Evolutionary conservation across 306 rosid species (phyloP).

Genomic region (Arachis stenosperma): DNA sequence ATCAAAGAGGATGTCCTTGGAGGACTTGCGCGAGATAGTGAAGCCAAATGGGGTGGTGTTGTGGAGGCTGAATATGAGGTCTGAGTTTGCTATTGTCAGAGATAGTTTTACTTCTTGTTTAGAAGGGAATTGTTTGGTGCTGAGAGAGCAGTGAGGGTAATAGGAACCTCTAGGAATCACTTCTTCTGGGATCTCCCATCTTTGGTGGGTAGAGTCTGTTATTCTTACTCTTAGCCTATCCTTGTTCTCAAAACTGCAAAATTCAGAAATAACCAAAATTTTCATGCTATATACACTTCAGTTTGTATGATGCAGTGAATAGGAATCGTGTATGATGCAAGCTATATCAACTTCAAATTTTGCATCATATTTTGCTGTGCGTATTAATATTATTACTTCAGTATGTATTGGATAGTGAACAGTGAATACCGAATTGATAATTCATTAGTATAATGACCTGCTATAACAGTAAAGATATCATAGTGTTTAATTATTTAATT

Average conservation of each 20-base stretch:
- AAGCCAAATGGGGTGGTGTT: conserved; percentile 77
- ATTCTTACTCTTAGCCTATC: conserved; percentile 64
- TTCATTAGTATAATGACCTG: too few relatives aligned
- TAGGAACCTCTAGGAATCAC: conserved; percentile 50
- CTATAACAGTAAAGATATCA: too few relatives aligned
- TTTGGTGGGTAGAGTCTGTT: conserved; percentile 49
- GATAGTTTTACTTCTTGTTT: not conserved
- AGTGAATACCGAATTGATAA: too few relatives aligned
- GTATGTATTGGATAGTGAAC: too few relatives aligned
- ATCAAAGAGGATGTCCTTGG: conserved; percentile 61
- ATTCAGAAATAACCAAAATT: not conserved
- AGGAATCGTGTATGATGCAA: not conserved
- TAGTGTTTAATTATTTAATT: too few relatives aligned
- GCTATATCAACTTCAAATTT: too few relatives aligned
- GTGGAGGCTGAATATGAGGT: conserved; percentile 63
- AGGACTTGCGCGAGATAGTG: conserved; percentile 63
- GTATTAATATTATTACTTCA: too few relatives aligned
- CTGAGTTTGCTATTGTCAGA: conserved; percentile 52
- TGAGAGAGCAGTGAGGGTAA: conserved; percentile 21
- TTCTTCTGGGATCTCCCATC: conserved; percentile 79
- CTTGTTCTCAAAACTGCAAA: conserved; percentile 60
- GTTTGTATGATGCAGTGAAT: not conserved
- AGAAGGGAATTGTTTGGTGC: not conserved
- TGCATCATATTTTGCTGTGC: too few relatives aligned
- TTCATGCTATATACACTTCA: not conserved